These are phyloP conservation scores for Lathyrus aphaca DNA, from an alignment of 306 rosid genomes.

Conservation along the genomic window DNA sequence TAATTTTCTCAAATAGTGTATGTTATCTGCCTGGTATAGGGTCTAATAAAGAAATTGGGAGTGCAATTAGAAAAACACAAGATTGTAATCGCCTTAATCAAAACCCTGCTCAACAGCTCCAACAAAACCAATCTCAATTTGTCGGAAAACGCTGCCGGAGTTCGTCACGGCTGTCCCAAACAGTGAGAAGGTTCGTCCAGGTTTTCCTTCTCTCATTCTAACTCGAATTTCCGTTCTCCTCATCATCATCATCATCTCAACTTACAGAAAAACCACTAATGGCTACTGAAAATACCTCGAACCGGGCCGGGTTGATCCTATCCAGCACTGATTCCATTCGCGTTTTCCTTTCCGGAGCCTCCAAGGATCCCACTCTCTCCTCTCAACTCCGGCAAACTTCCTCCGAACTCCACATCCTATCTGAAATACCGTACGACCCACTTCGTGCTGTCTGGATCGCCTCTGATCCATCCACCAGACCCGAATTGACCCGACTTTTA, in stretches of 20 bases:
- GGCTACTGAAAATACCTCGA: slow-evolving; percentile 15
- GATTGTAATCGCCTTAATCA: too few relatives aligned
- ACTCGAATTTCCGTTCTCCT: not conserved
- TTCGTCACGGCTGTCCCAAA: not conserved
- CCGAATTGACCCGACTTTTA: slow-evolving; percentile 53
- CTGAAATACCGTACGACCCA: slow-evolving; percentile 55
- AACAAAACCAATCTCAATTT: not conserved
- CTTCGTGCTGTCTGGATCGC: slow-evolving; percentile 69
- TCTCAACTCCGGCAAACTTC: slow-evolving; percentile 61
- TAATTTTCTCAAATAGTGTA: too few relatives aligned
- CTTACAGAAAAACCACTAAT: slow-evolving; percentile 23
- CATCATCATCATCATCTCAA: not conserved
- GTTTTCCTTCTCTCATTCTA: not conserved
- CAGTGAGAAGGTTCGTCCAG: not conserved
- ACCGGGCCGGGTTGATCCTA: slow-evolving; percentile 58
- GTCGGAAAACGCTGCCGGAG: not conserved
- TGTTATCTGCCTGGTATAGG: too few relatives aligned
- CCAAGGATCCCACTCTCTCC: slow-evolving; percentile 54
- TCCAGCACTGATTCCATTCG: slow-evolving; percentile 54
- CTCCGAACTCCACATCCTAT: slow-evolving; percentile 50
- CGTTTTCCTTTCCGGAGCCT: slow-evolving; percentile 57
- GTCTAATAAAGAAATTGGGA: too few relatives aligned
- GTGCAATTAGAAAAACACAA: too few relatives aligned
- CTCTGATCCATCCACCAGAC: slow-evolving; percentile 49
- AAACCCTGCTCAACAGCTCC: not conserved